A percentile compares a stretch with the other conserved stretches of the same genome.
Evolutionary conservation across 2,329 filamentous ascomycete genomes (phyloP).

Genomic region (Coleophoma eucalyptorum): DNA sequence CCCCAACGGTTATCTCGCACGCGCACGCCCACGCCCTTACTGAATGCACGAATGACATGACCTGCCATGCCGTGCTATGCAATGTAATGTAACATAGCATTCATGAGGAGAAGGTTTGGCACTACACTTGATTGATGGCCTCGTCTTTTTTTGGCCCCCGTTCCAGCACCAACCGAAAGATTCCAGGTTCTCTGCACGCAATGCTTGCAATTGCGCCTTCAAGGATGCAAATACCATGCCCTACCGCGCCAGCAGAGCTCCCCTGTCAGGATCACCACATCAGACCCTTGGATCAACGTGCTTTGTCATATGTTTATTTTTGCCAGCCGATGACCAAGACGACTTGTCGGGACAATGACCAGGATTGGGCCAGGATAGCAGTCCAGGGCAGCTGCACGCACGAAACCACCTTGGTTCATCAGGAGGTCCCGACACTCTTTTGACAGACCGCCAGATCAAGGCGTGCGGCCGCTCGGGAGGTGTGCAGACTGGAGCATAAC

Average conservation of each 20-base stretch:
- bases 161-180: not conserved
- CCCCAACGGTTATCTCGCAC: too few species aligned
- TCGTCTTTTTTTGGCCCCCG: not conserved
- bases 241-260: not conserved
- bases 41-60: too few species aligned
- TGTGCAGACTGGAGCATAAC: not conserved
- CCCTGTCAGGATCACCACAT: slow-evolving; percentile 17
- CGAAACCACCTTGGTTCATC: not conserved
- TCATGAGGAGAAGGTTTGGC: too few species aligned
- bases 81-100: too few species aligned
- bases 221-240: not conserved
- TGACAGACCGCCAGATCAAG: not conserved
- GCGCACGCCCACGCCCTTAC: too few species aligned
- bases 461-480: not conserved
- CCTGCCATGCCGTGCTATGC: too few species aligned
- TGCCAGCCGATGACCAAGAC: slow-evolving; percentile 14
- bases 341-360: not conserved
- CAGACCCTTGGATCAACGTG: slow-evolving; percentile 7
- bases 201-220: not conserved
- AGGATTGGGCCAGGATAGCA: not conserved
- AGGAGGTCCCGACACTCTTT: not conserved
- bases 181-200: not conserved
- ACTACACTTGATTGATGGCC: not conserved
- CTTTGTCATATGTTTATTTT: slow-evolving; percentile 26
- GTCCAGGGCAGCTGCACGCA: not conserved